A percentile compares a stretch with the other conserved stretches of the same genome.
Evolutionary conservation across 2,329 filamentous ascomycete species (phyloP).

Genomic region (Tolypocladium inflatum): DNA sequence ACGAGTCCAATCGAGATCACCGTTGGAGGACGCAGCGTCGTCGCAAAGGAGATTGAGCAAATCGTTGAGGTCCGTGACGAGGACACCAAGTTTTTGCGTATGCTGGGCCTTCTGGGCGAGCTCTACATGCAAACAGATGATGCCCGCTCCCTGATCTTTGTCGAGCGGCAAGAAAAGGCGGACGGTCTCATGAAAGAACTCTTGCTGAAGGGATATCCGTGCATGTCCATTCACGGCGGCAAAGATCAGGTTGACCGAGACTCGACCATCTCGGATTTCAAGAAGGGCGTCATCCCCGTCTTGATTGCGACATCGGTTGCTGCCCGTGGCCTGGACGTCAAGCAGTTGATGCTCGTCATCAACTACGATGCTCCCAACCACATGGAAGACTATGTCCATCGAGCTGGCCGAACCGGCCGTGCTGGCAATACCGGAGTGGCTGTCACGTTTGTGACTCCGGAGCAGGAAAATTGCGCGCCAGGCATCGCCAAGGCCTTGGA

Average conservation of each 20-base stretch:
- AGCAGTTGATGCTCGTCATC: conserved; percentile 89
- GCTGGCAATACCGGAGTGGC: conserved; percentile 92
- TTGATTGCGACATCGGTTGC: conserved; percentile 93
- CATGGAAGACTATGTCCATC: conserved; percentile 92
- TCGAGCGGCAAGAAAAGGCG: conserved; percentile 84
- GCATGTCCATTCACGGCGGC: conserved; percentile 88
- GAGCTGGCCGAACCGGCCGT: conserved; percentile 85
- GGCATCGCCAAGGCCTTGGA: conserved; percentile 88
- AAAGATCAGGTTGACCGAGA: conserved; percentile 92
- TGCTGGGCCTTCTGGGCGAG: conserved; percentile 80
- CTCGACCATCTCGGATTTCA: conserved; percentile 88
- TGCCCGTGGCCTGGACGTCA: conserved; percentile 89
- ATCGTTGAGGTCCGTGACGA: conserved; percentile 82
- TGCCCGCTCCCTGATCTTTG: conserved; percentile 80
- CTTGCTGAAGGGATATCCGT: conserved; percentile 77
- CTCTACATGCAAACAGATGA: conserved; percentile 84
- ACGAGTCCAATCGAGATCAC: conserved; percentile 82
- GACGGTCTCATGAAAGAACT: conserved; percentile 71
- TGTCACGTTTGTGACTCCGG: conserved; percentile 85
- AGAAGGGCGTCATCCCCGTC: conserved; percentile 79
- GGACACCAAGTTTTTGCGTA: conserved; percentile 70
- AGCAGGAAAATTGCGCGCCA: conserved; percentile 82
- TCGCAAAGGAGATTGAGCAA: conserved; percentile 87
- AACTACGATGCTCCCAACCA: conserved; percentile 94
- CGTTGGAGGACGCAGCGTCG: conserved; percentile 79